Evolutionary conservation across 106 monocot species (phyloP).

Genomic region (Agapanthus africanus): DNA sequence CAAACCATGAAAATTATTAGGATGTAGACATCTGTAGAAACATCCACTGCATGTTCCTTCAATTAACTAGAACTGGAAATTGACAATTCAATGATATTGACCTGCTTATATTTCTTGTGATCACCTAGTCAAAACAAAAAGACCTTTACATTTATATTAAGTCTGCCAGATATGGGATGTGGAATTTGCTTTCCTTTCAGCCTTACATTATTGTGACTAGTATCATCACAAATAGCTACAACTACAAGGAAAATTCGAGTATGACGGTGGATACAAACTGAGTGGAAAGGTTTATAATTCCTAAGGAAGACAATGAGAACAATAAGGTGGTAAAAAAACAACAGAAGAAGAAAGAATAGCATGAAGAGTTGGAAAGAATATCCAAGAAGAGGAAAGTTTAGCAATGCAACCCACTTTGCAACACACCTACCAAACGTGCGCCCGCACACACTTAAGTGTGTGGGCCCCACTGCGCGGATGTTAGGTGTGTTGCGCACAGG

Average conservation of each 20-base stretch:
- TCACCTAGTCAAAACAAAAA: background rate
- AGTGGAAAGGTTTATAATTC: background rate
- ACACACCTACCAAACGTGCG: no score
- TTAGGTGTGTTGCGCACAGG: no score
- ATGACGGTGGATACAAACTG: background rate
- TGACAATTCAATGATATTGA: background rate
- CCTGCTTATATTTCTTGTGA: conserved; percentile 1
- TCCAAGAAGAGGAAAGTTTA: no score
- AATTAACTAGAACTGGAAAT: background rate
- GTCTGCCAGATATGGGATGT: no score
- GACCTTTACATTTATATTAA: background rate
- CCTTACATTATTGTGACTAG: background rate
- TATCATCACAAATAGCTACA: background rate
- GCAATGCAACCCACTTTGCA: no score
- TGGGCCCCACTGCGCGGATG: no score
- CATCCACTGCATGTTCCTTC: background rate
- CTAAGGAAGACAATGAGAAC: background rate
- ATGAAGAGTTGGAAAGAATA: background rate
- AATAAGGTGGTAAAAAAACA: background rate
- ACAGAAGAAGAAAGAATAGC: background rate
- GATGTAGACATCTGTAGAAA: background rate
- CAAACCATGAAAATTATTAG: background rate
- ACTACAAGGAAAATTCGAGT: background rate
- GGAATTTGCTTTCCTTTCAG: no score
- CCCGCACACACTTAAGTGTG: no score